These are phyloP conservation scores for Cairneyella variabilis DNA, from an alignment of 495 filamentous ascomycete genomes.

Conservation along the genomic window DNA sequence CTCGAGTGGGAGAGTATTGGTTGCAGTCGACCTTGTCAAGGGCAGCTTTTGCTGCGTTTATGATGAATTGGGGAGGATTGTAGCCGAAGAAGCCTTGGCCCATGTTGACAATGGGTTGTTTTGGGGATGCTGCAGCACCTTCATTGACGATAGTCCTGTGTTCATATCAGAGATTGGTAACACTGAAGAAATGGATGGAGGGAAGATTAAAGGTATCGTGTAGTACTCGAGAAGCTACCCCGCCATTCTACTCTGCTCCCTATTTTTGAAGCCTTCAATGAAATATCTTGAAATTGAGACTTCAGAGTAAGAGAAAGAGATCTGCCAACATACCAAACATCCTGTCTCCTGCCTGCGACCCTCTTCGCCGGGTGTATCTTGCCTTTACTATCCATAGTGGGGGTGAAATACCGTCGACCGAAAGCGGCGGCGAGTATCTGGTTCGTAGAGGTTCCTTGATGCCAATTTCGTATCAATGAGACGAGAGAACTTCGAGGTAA, in stretches of 20 bases:
- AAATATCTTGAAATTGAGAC: too few species aligned
- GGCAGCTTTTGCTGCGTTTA: slow-evolving; percentile 85
- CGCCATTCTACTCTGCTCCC: too few species aligned
- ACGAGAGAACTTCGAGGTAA: not conserved
- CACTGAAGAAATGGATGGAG: not conserved
- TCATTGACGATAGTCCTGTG: slow-evolving; percentile 92
- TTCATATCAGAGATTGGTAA: not conserved
- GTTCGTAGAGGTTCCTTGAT: not conserved
- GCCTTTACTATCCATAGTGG: slow-evolving; percentile 22
- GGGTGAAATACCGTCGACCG: slow-evolving; percentile 8
- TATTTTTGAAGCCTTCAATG: too few species aligned
- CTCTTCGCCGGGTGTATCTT: slow-evolving; percentile 66
- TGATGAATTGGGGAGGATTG: slow-evolving; percentile 88
- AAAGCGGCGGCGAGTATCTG: not conserved
- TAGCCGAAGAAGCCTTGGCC: slow-evolving; percentile 98
- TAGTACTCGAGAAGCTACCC: not conserved
- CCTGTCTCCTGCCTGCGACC: slow-evolving; percentile 77
- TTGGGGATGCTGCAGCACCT: slow-evolving; percentile 73
- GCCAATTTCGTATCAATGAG: not conserved
- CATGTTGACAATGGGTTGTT: slow-evolving; percentile 92
- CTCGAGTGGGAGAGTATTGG: slow-evolving; percentile 95
- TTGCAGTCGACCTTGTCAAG: slow-evolving; percentile 95
- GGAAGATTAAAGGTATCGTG: not conserved
- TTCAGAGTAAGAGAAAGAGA: not conserved
- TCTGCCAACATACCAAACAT: slow-evolving; percentile 76